Evolutionary conservation across 1,139 yeast species (phyloP).

Genomic region (Saccharomycopsis phalli): DNA sequence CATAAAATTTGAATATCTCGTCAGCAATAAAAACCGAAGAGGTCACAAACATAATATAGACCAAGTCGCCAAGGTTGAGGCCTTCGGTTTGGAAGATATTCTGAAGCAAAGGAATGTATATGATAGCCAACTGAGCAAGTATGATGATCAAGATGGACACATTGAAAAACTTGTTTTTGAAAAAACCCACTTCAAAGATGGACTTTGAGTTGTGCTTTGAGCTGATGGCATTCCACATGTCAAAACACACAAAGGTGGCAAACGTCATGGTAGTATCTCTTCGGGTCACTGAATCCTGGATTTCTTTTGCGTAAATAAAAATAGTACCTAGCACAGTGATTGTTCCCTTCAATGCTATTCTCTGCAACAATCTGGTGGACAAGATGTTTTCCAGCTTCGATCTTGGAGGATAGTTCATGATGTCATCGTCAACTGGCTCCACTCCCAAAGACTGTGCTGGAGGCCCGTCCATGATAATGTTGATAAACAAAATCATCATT

Average conservation of each 20-base stretch:
- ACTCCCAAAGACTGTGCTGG: conserved; percentile 98
- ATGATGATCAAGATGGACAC: conserved; percentile 85
- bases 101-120: conserved; percentile 89
- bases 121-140: conserved; percentile 87
- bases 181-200: conserved; percentile 63
- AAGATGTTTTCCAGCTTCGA: conserved; percentile 74
- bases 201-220: conserved; percentile 86
- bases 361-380: conserved; percentile 54
- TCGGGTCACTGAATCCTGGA: conserved; percentile 69
- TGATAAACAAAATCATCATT: conserved; percentile 97
- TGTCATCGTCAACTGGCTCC: conserved; percentile 92
- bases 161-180: conserved; percentile 82
- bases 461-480: conserved; percentile 97
- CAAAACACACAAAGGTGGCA: conserved; percentile 89
- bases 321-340: conserved; percentile 55
- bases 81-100: conserved; percentile 91
- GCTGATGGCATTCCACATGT: conserved; percentile 90
- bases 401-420: conserved; percentile 92
- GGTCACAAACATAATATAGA: conserved; percentile 52
- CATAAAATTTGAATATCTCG: conserved; percentile 57
- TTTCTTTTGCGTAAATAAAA: conserved; percentile 74
- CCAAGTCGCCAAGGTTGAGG: conserved; percentile 55
- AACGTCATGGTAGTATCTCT: conserved; percentile 99
- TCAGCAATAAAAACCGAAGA: conserved; percentile 81
- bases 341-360: conserved; percentile 33